Conservation (phyloP, 768 basidiomycete genomes). For the Agaricus subrufescens region DNA sequence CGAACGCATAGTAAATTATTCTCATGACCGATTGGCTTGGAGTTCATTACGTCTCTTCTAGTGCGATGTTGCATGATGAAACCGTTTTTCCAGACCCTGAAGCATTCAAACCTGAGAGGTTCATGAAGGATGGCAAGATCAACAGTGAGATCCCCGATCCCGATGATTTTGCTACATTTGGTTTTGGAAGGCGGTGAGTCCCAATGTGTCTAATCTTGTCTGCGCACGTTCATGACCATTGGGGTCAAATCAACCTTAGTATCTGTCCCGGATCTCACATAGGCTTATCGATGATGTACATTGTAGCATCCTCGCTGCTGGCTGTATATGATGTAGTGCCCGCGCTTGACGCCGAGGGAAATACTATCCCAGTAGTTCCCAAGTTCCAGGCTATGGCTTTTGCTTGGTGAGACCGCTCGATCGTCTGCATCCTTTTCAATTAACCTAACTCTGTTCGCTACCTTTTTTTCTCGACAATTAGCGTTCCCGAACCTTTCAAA, state of each 20-base stretch:
- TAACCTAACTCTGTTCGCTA: neutral
- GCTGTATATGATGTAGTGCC: slow-evolving; percentile 17
- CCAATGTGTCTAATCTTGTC: neutral
- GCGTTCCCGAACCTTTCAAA: neutral
- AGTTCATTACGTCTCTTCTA: neutral
- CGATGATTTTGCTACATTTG: slow-evolving; percentile 15
- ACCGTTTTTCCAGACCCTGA: slow-evolving; percentile 13
- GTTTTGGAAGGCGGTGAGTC: slow-evolving; percentile 17
- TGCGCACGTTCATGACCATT: neutral
- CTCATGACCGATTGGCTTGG: neutral
- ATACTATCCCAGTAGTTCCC: slow-evolving; percentile 17
- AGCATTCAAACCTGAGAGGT: slow-evolving; percentile 17
- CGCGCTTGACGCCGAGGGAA: slow-evolving; percentile 21
- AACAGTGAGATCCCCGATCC: slow-evolving; percentile 9
- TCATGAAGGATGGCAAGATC: slow-evolving; percentile 11
- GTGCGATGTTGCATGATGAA: slow-evolving; percentile 19
- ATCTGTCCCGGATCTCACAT: slow-evolving; percentile 17
- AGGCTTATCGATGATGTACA: slow-evolving; percentile 14
- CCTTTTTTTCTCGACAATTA: neutral
- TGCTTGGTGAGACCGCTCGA: neutral
- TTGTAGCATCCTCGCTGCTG: slow-evolving; percentile 13
- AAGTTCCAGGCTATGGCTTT: slow-evolving; percentile 11
- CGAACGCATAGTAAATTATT: slow-evolving; percentile 5
- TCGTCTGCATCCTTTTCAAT: too few species aligned
- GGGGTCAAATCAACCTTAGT: neutral